These are phyloP conservation scores for Castanea mollissima DNA, from an alignment of 306 rosid species.

Conservation along the genomic window DNA sequence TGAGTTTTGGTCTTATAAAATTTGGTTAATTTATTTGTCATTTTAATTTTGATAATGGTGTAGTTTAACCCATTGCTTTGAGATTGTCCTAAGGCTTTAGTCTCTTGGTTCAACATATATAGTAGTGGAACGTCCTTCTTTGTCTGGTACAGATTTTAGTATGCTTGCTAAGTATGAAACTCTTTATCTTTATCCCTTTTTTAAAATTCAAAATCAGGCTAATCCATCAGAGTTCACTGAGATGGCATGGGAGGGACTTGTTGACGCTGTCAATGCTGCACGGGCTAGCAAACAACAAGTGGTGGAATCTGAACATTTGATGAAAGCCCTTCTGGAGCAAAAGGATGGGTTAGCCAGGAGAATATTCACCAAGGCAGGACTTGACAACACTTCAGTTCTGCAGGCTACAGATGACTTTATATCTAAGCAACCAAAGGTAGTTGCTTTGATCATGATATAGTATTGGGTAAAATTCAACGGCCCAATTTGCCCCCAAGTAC, in stretches of 20 bases:
- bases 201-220: conserved; percentile 35
- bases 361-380: conserved; percentile 83
- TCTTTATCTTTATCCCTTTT: not conserved
- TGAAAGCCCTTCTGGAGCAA: conserved; percentile 97
- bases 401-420: conserved; percentile 88
- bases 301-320: conserved; percentile 89
- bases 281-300: conserved; percentile 74
- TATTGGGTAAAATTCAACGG: too few relatives aligned
- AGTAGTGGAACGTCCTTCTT: not conserved
- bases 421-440: conserved; percentile 80
- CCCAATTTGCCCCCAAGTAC: too few relatives aligned
- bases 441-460: conserved; percentile 9
- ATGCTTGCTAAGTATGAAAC: not conserved
- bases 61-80: not conserved
- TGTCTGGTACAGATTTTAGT: not conserved
- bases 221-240: conserved; percentile 81
- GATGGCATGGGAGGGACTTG: conserved; percentile 94
- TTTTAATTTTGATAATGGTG: not conserved
- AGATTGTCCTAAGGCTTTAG: not conserved
- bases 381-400: conserved; percentile 82
- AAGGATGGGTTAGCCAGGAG: conserved; percentile 90
- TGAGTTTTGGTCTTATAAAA: not conserved
- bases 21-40: not conserved
- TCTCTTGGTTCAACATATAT: not conserved
- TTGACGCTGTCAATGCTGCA: conserved; percentile 86